Conservation (phyloP, 2,329 filamentous ascomycete genomes). For the Pseudopithomyces chartarum region DNA sequence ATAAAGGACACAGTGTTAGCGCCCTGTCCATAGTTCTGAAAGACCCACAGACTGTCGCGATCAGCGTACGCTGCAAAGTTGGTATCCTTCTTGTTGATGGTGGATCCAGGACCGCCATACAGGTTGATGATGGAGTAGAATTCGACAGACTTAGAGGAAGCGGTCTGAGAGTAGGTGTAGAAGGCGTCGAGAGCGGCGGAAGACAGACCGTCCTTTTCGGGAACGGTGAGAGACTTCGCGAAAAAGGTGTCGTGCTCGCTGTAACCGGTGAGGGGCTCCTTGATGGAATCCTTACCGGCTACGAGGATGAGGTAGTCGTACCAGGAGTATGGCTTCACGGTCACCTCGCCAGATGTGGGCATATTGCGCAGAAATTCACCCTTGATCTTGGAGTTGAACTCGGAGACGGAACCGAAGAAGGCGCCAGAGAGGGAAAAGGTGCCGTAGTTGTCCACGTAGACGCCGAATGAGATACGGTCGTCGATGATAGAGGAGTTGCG, state of each 20-base stretch:
- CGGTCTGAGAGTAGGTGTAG: conserved; percentile 38
- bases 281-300: conserved; percentile 33
- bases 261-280: conserved; percentile 39
- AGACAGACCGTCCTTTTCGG: conserved; percentile 38
- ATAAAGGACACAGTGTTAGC: conserved; percentile 39
- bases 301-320: conserved; percentile 51
- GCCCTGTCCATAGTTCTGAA: conserved; percentile 41
- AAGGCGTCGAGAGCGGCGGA: conserved; percentile 30
- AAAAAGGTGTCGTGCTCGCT: conserved; percentile 47
- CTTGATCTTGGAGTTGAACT: conserved; percentile 46
- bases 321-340: conserved; percentile 38
- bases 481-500: conserved; percentile 48
- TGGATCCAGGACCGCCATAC: conserved; percentile 44
- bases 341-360: conserved; percentile 28
- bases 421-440: conserved; percentile 46
- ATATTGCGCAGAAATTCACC: conserved; percentile 47
- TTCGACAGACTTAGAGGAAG: conserved; percentile 18
- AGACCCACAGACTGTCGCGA: conserved; percentile 43
- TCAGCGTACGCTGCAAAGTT: conserved; percentile 42
- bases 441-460: conserved; percentile 46
- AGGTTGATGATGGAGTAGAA: conserved; percentile 48
- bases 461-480: conserved; percentile 47
- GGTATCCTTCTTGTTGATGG: conserved; percentile 41
- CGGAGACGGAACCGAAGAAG: conserved; percentile 44
- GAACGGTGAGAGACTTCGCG: conserved; percentile 48